A percentile compares a stretch with the other conserved stretches of the same genome.
phyloP scores from a whole-genome alignment of 768 basidiomycete species.

The Leccinum sublutescens region DNA sequence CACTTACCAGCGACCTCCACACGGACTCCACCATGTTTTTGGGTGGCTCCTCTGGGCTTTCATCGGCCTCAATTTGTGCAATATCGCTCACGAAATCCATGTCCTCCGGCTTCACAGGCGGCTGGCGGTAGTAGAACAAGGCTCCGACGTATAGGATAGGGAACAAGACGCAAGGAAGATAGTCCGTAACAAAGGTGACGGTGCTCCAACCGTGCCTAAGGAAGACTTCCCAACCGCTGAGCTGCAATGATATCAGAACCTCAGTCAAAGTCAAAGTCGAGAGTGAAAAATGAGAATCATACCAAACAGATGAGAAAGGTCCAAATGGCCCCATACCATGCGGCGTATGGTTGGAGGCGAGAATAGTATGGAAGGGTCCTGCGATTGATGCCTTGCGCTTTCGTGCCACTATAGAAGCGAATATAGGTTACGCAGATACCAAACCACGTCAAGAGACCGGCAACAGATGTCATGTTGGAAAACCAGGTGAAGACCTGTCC shows the following conservation, averaged over 20 bases:
- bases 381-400: conserved; percentile 77
- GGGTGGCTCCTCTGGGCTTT: conserved; percentile 71
- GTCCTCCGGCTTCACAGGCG: conserved; percentile 43
- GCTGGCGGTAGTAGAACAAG: conserved; percentile 41
- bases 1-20: conserved; percentile 78
- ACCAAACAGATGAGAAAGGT: conserved; percentile 60
- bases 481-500: conserved; percentile 82
- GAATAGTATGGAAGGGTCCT: conserved; percentile 67
- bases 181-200: conserved; percentile 80
- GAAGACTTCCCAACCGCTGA: conserved; percentile 53
- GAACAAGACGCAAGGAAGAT: conserved; percentile 70
- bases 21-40: conserved; percentile 64
- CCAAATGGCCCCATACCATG: conserved; percentile 45
- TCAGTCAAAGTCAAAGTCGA: not conserved
- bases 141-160: conserved; percentile 68
- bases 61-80: conserved; percentile 66
- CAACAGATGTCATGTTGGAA: conserved; percentile 67
- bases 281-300: conserved; percentile 27
- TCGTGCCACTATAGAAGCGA: conserved; percentile 83
- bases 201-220: conserved; percentile 50
- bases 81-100: conserved; percentile 85
- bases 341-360: conserved; percentile 68
- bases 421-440: conserved; percentile 74
- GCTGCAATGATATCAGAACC: conserved; percentile 39
- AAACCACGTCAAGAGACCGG: conserved; percentile 79